These are phyloP conservation scores for Sarocladiaceae sp. DNA, from an alignment of 2,329 filamentous ascomycete species.

Conservation along the genomic window DNA sequence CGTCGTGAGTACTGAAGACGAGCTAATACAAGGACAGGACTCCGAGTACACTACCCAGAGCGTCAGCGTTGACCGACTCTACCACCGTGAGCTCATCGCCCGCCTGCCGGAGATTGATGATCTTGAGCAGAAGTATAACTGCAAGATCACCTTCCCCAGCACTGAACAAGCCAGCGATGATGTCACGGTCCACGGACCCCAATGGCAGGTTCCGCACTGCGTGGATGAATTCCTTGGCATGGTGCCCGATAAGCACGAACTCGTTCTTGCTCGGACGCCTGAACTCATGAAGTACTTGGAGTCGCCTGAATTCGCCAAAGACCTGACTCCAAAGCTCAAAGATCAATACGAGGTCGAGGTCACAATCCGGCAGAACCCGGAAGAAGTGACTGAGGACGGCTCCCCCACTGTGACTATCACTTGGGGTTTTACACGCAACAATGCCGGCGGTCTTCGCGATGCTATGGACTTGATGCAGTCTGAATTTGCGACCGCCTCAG, in stretches of 20 bases:
- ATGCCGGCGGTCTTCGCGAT: slow-evolving; percentile 89
- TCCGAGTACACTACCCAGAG: slow-evolving; percentile 95
- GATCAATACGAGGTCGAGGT: slow-evolving; percentile 88
- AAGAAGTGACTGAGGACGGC: slow-evolving; percentile 52
- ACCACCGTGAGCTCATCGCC: slow-evolving; percentile 87
- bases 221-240: slow-evolving; percentile 95
- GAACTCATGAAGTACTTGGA: slow-evolving; percentile 76
- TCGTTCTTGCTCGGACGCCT: slow-evolving; percentile 70
- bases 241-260: slow-evolving; percentile 93
- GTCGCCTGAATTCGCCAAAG: slow-evolving; percentile 72
- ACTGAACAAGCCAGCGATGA: slow-evolving; percentile 96
- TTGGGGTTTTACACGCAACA: slow-evolving; percentile 91
- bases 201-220: slow-evolving; percentile 96
- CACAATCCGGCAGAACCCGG: slow-evolving; percentile 59
- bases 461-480: slow-evolving; percentile 91
- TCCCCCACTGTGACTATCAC: slow-evolving; percentile 56
- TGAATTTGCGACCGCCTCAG: slow-evolving; percentile 76
- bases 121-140: slow-evolving; percentile 98
- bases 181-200: slow-evolving; percentile 89
- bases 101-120: slow-evolving; percentile 87
- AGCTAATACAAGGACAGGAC: slow-evolving; percentile 47
- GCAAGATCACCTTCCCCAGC: slow-evolving; percentile 97
- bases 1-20: neutral
- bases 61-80: slow-evolving; percentile 88
- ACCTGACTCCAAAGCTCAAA: slow-evolving; percentile 78